Evolutionary conservation across 2,329 filamentous ascomycete species (phyloP), one percentile per base, ranked within the genome.

Genomic region (Chrysoporthe cubensis): DNA sequence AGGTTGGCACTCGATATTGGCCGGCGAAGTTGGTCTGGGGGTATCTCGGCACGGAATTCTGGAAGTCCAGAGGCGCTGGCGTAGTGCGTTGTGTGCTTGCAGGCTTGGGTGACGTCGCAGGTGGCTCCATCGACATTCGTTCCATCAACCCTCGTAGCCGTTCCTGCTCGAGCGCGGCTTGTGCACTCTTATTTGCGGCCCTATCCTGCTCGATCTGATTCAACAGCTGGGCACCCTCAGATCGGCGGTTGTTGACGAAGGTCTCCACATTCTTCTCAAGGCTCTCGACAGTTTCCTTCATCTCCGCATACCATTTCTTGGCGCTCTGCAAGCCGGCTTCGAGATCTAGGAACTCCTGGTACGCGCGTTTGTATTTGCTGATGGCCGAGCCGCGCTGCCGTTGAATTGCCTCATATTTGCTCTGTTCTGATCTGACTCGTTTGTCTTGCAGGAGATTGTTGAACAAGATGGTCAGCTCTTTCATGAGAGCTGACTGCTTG

Each of bases 221-320:
- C 46, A 99, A 86, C 5, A 99, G 86, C 76, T 97, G 93, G 0
- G 93, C 93, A 4, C 96, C 96, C 81, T 99, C 96, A 0, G 92
- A 91, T 69, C 94, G 85, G 63, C 96, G 88, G 78, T 99, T 99
- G 81, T 94, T 96, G 72, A 99, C 94, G 79, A 99, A 99, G 0
- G 91, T 92, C 72, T 98, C 95, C 1, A 99, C 96, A 74, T 99
- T 99, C 85, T 97, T 96, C 74, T 94, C 89, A 52, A 97, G 82
- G 76, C 92, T 97, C 72, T 95, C 92, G 0, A 96, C 93, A 0
- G 94, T 97, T 71, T 97, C 94, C 74, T 91, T 91, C 94, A 98
- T 99, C 77, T 98, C 96, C 3, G 87, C 87, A 77, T 99, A 99
- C 87, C 97, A 99, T 65, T 90, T 90, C 79, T 96, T 94, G 7